Conservation (phyloP, 148 eudicot species). For the Euryodendron excelsum region DNA sequence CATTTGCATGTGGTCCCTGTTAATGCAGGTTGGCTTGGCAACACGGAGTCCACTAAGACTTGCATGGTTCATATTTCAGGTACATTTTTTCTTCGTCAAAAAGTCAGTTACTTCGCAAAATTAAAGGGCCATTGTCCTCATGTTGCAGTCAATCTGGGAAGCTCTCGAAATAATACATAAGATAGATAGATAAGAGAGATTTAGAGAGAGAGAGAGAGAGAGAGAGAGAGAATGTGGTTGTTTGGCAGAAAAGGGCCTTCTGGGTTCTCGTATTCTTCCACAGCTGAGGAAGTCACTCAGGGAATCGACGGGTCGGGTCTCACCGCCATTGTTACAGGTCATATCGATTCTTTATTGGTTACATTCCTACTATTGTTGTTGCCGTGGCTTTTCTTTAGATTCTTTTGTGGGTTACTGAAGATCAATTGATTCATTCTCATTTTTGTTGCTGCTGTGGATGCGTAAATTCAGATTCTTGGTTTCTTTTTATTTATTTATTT, state of each 20-base stretch:
- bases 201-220: neutral
- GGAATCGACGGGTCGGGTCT: constrained; percentile 30
- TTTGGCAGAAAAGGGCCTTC: constrained; percentile 20
- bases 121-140: too few relatives aligned
- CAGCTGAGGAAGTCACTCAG: constrained; percentile 29
- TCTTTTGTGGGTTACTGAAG: neutral
- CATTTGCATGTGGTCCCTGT: too few relatives aligned
- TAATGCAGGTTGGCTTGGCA: neutral
- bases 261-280: constrained; percentile 25
- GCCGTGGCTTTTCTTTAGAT: neutral
- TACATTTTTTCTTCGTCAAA: neutral
- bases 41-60: neutral
- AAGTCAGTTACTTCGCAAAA: neutral
- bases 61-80: neutral
- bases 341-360: neutral
- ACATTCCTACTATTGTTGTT: too few relatives aligned
- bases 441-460: neutral
- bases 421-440: neutral
- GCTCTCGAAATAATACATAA: too few relatives aligned
- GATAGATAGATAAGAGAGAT: too few relatives aligned
- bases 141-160: too few relatives aligned
- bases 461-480: too few relatives aligned
- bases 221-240: constrained; percentile 16
- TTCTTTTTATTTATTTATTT: too few relatives aligned
- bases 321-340: constrained; percentile 34